Base-by-base conservation (phyloP, 352 stramenopile genomes). In the Globisporangium viniferum region DNA sequence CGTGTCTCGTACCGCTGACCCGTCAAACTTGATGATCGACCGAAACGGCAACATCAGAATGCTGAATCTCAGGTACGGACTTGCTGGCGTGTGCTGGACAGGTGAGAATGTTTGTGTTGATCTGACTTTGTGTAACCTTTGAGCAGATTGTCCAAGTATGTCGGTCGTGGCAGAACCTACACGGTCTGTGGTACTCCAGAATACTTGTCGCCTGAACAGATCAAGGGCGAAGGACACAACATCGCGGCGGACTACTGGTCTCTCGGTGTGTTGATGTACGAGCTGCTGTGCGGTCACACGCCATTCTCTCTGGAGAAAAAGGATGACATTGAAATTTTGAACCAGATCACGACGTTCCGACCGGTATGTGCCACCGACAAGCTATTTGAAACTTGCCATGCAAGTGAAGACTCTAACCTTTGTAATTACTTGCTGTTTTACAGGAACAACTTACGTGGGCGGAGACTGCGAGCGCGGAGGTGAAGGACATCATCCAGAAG, bases 201-300 rank as follows among this genome's bases (percentile, higher is more conserved):
- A 61, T 96, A 96, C 59, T 66, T 96, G 27, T 88, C 88, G 14
- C 88, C 88, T 18, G 88, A 96, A 59, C 85, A 96, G 58, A 94
- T 96, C 71, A 93, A 91, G 66, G 88, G 88, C 35, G 85, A 96
- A 80, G 87, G 88, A 12, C 88, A 96, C 73, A 92, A 92, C 64
- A 90, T 94, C 12, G 82, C 80, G 49, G 83, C 86, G 4, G 94
- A 98, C 69, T 98, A 98, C 73, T 98, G 94, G 94, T 87, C 93
- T 12, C 82, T 98, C 39, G 94, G 94, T 27, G 93, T 97, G 64
- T 84, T 98, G 63, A 93, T 98, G 76, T 98, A 98, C 77, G 94
- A 98, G 75, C 81, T 98, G 33, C 73, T 98, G 1, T 90, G 84
- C 46, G 93, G 92, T 4, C 77, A 86, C 22, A 98, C 93, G 2